Base-by-base conservation (phyloP, 768 basidiomycete species). In the Amanita phalloides region DNA sequence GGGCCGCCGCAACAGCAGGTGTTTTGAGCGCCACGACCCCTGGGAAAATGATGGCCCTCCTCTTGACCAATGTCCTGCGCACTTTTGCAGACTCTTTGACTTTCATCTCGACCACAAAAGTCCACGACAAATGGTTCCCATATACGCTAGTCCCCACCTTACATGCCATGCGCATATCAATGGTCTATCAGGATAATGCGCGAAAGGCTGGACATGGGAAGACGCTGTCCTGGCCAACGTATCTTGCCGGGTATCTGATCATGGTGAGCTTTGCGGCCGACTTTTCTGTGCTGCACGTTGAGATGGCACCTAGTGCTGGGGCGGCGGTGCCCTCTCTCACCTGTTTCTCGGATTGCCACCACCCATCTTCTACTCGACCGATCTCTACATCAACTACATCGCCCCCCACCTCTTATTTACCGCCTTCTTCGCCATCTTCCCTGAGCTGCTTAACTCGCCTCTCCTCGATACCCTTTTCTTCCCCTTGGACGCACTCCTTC, bases 401-500 rank as follows among this genome's bases (percentile, higher is more conserved):
- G 57, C 68, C 1, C 69, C 74, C 2, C 76, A 78, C 58, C 57
- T 77, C 21, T 21, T 67, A 36, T 56, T 76, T n/a, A 76, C 75
- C 0, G 55, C 62, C 8, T 45, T 78, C 17, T 73, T 77, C 57
- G 48, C 37, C 20, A 45, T 51, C 28, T 20, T 28, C 23, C 53
- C 35, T 23, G 6, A 55, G 41, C 58, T 68, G 14, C 60, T 70
- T 20, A 52, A 67, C 37, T 60, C 67, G 10, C 63, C 63, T 3
- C 37, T 69, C 39, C 54, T 73, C 44, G 75, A 77, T 54, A 70
- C 73, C 23, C 33, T 68, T 13, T 60, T 78, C n/a, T 74, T 75
- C 60, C 76, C 76, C 1, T 54, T 78, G 28, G 78, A 79, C 55
- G 75, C 72, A 14, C 58, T 77, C 20, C 64, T 79, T 30, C 71